Evolutionary conservation across 2,329 filamentous ascomycete genomes (phyloP), one percentile per base, ranked within the genome.

Genomic region (Penicillium sp.): DNA sequence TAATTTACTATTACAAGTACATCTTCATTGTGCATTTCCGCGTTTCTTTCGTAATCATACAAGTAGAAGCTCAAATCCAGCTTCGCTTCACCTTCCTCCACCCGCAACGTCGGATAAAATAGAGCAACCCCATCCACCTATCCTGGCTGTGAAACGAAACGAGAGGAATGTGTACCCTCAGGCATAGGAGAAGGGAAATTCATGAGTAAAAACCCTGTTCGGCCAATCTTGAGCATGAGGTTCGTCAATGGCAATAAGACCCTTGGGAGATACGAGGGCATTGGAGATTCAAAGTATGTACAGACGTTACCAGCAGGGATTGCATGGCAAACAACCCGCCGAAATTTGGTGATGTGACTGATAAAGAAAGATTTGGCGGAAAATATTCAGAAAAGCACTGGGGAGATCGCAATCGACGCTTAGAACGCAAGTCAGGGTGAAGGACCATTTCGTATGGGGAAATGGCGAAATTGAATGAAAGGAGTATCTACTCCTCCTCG

Each of bases 401-500:
- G 19, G 43, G 46, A 13, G 46, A 53, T 47, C 32, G 46, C 10
- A 48, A 53, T 47, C 32, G 54, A 63, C 61, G 61, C 59, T 63
- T 47, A 13, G 57, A 64, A 61, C 61, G 62, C 61, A 61, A 61
- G 56, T 58, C 53, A 59, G 54, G 55, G 50, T 54, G 53, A 59
- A 52, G 39, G 18, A 27, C 36, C 43, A 51, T 55, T 51, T 55
- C 43, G 29, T 30, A 35, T 26, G 16, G 27, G 30, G 23, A 9
- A 35, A 29, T 29, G 14, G 45, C 38, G 38, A 27, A 35, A 45
- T 43, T 29, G 29, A 43, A 30, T 36, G 14, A 16, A 18, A 44
- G 38, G 41, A 59, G 47, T 34, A 18, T 34, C 11, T 71, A 79
- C 68, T 79, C 77, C 60, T 79, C 77, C 59, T 79, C 77, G 55